These are phyloP conservation scores for Pistacia vera DNA, from an alignment of 345 rosid species.

Conservation along the genomic window DNA sequence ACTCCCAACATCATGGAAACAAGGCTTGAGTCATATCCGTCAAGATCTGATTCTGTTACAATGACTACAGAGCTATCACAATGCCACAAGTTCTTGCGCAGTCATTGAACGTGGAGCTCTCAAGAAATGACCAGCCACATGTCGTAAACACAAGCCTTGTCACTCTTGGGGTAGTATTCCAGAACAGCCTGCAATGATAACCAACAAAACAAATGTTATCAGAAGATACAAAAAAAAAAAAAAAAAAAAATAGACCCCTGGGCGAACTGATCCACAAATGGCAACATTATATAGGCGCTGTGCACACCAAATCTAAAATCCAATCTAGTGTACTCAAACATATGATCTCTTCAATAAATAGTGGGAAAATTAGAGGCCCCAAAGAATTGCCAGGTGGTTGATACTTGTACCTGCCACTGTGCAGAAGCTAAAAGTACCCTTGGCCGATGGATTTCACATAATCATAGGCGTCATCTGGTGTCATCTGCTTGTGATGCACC, in stretches of 20 bases:
- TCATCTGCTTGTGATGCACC: slow-evolving; percentile 87
- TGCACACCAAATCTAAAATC: background rate
- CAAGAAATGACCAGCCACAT: slow-evolving; percentile 25
- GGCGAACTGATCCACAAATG: background rate
- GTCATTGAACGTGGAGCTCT: slow-evolving; percentile 24
- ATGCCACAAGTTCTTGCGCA: slow-evolving; percentile 51
- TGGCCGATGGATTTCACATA: slow-evolving; percentile 82
- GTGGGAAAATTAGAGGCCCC: background rate
- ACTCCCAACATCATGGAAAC: slow-evolving; percentile 40
- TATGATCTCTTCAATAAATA: background rate
- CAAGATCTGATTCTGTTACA: slow-evolving; percentile 81
- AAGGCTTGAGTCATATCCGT: slow-evolving; percentile 57
- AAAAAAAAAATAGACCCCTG: no score
- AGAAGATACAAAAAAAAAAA: background rate
- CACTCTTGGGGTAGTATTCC: slow-evolving; percentile 63
- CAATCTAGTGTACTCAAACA: background rate
- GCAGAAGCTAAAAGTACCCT: slow-evolving; percentile 88
- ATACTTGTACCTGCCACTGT: slow-evolving; percentile 78
- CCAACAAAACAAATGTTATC: background rate
- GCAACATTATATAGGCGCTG: background rate
- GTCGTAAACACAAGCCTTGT: slow-evolving; percentile 26
- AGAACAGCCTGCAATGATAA: slow-evolving; percentile 71
- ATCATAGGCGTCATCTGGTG: slow-evolving; percentile 78
- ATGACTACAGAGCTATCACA: slow-evolving; percentile 81
- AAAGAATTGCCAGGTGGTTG: background rate